Conservation (phyloP, 768 basidiomycete species). For the Filobasidium floriforme region DNA sequence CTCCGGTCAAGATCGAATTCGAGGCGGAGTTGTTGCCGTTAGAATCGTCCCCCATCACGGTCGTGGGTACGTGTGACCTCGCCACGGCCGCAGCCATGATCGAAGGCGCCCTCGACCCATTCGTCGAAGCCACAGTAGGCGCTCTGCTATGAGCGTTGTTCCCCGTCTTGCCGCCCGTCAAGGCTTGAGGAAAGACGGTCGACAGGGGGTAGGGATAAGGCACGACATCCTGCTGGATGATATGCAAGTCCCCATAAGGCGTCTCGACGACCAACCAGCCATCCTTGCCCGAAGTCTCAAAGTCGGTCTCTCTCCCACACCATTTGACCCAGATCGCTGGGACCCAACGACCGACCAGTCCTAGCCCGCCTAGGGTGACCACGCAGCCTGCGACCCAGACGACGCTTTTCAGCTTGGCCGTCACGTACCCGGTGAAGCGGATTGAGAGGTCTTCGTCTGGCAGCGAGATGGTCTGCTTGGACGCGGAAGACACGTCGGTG, state of each 20-base stretch:
- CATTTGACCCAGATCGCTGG: conserved; percentile 84
- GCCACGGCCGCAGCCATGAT: conserved; percentile 8
- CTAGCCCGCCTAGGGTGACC: conserved; percentile 62
- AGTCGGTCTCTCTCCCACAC: conserved; percentile 74
- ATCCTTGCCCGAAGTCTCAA: conserved; percentile 60
- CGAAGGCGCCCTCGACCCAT: conserved; percentile 19
- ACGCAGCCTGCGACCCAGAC: conserved; percentile 67
- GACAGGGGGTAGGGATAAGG: conserved; percentile 69
- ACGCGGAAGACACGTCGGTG: conserved; percentile 32
- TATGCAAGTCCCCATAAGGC: conserved; percentile 68
- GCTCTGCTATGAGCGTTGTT: conserved; percentile 6
- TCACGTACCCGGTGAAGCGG: conserved; percentile 77
- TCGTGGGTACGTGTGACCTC: conserved; percentile 17
- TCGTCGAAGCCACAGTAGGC: conserved; percentile 15
- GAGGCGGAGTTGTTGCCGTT: conserved; percentile 17
- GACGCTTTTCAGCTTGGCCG: conserved; percentile 55
- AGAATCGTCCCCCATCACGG: conserved; percentile 19
- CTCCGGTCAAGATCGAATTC: conserved; percentile 2
- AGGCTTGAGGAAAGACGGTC: conserved; percentile 61
- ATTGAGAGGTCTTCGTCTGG: conserved; percentile 83
- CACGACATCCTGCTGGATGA: conserved; percentile 64
- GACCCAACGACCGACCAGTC: conserved; percentile 84
- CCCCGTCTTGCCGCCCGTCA: conserved; percentile 8
- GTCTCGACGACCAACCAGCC: conserved; percentile 76
- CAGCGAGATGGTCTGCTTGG: conserved; percentile 71